Percentiles rank a stretch among this genome's conserved stretches.
Conservation (phyloP, 352 stramenopile species). For the Globisporangium emineosum region DNA sequence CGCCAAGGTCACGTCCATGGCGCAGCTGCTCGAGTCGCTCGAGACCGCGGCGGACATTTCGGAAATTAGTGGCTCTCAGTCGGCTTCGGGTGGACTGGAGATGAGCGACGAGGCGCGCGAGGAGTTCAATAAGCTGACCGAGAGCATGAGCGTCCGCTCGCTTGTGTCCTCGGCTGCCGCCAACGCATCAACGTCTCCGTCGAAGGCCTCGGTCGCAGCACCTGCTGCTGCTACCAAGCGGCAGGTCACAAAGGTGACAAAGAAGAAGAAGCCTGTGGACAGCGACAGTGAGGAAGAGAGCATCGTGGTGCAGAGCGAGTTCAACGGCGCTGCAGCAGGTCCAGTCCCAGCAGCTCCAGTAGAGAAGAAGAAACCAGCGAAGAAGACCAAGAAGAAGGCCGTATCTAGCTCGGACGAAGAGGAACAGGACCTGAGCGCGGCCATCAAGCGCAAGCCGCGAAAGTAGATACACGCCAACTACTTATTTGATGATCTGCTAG, state of each 20-base stretch:
- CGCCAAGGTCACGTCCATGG: conserved; percentile 66
- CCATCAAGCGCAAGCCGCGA: conserved; percentile 66
- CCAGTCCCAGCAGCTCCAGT: conserved; percentile 17
- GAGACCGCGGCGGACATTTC: conserved; percentile 48
- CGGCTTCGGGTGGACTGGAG: conserved; percentile 17
- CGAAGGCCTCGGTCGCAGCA: background rate
- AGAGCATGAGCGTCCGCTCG: conserved; percentile 24
- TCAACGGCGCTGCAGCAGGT: conserved; percentile 18
- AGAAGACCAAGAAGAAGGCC: conserved; percentile 42
- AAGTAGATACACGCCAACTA: conserved; percentile 8
- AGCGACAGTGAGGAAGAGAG: conserved; percentile 72
- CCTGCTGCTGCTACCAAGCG: background rate
- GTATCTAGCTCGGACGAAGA: conserved; percentile 43
- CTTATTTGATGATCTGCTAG: conserved; percentile 10
- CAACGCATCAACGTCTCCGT: background rate
- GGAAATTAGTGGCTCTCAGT: conserved; percentile 4
- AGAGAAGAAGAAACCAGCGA: conserved; percentile 22
- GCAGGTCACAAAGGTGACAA: conserved; percentile 11
- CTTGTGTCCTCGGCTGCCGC: conserved; percentile 11
- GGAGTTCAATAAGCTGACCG: conserved; percentile 65
- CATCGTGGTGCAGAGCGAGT: conserved; percentile 77
- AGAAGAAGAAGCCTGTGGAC: conserved; percentile 25
- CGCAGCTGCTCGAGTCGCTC: conserved; percentile 65
- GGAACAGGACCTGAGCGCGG: conserved; percentile 61
- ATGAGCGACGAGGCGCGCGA: conserved; percentile 38